Evolutionary conservation across 352 stramenopile species (phyloP).

Genomic region (Globisporangium ultimum): DNA sequence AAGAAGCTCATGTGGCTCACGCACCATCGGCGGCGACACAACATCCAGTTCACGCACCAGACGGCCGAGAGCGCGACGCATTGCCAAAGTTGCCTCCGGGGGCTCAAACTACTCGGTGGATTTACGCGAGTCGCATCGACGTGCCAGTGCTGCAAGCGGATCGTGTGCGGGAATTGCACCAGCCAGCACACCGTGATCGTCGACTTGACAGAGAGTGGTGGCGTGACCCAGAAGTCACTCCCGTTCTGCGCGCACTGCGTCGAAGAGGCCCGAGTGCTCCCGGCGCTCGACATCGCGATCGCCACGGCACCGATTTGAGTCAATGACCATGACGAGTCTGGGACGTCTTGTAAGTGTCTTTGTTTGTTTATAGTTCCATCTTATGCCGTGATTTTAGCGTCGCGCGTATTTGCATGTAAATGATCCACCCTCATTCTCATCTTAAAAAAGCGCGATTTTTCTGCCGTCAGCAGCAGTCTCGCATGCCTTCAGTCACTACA

Average conservation of each 20-base stretch:
- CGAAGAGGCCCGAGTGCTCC: constrained; percentile 44
- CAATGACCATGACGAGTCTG: not conserved
- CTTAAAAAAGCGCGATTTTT: too few species aligned
- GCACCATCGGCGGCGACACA: constrained; percentile 6
- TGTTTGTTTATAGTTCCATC: too few species aligned
- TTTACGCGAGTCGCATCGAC: not conserved
- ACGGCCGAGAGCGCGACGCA: not conserved
- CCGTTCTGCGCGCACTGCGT: constrained; percentile 61
- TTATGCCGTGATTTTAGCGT: too few species aligned
- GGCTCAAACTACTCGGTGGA: constrained; percentile 5
- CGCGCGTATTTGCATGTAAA: too few species aligned
- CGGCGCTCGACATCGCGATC: constrained; percentile 39
- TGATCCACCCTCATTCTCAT: too few species aligned
- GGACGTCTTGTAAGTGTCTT: too few species aligned
- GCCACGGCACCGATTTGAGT: constrained; percentile 14
- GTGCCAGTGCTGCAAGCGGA: constrained; percentile 3
- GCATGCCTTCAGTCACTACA: too few species aligned
- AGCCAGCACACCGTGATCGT: constrained; percentile 17
- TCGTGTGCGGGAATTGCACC: constrained; percentile 2
- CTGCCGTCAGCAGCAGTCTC: too few species aligned
- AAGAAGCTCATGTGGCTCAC: constrained; percentile 35
- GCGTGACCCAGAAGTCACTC: constrained; percentile 37
- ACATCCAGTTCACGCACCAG: not conserved
- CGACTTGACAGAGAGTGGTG: constrained; percentile 24
- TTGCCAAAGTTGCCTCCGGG: constrained; percentile 2